phyloP scores from a whole-genome alignment of 2,329 filamentous ascomycete genomes.

The Tympanopsis confertula region DNA sequence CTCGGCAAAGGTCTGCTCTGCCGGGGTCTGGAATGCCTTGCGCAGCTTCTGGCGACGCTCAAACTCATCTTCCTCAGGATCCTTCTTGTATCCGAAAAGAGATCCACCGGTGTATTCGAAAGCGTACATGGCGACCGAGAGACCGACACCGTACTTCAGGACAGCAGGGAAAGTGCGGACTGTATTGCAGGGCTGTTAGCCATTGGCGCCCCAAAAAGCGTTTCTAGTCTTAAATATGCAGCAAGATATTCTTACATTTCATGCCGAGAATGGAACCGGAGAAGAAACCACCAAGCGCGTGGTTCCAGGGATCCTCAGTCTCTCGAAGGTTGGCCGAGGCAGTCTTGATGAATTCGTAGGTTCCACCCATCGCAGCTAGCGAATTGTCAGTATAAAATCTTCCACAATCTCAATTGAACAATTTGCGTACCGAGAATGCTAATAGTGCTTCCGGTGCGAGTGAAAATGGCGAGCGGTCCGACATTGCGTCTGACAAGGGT shows the following conservation, averaged over 20 bases:
- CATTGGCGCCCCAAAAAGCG: not conserved
- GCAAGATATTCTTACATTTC: slow-evolving; percentile 30
- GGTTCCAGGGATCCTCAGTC: slow-evolving; percentile 55
- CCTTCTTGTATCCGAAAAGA: slow-evolving; percentile 35
- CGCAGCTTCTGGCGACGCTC: slow-evolving; percentile 49
- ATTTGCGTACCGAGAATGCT: not conserved
- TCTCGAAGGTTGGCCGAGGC: slow-evolving; percentile 59
- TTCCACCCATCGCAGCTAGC: slow-evolving; percentile 54
- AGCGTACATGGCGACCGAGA: slow-evolving; percentile 41
- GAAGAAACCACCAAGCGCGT: slow-evolving; percentile 52
- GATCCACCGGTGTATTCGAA: slow-evolving; percentile 54
- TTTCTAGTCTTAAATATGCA: not conserved
- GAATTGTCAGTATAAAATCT: not conserved
- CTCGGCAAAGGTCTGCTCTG: slow-evolving; percentile 54
- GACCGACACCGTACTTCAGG: slow-evolving; percentile 48
- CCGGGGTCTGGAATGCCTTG: slow-evolving; percentile 47
- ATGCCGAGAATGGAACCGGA: slow-evolving; percentile 51
- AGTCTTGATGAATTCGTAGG: slow-evolving; percentile 54
- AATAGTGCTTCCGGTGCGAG: not conserved
- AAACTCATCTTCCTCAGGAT: slow-evolving; percentile 47
- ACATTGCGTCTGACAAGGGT: slow-evolving; percentile 52
- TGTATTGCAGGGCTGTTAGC: slow-evolving; percentile 17
- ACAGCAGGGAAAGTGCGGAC: slow-evolving; percentile 51
- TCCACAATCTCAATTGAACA: not conserved
- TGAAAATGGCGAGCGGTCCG: slow-evolving; percentile 47